phyloP scores from a whole-genome alignment of 75 land plant species.

The Chamaecyparis obtusa region DNA sequence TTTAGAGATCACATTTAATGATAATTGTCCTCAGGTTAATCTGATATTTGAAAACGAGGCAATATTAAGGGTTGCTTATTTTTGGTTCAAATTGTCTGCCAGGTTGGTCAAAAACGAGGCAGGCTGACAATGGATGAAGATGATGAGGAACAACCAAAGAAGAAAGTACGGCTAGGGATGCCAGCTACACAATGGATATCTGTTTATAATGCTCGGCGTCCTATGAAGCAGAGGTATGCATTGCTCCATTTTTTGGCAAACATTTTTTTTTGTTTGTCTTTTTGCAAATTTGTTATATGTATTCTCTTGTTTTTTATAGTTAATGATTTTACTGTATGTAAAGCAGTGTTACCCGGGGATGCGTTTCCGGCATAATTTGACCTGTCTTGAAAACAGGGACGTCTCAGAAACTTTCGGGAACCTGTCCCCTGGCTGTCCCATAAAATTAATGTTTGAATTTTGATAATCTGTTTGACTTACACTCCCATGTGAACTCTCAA shows the following conservation, averaged over 20 bases:
- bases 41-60: not conserved
- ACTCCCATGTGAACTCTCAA: no score
- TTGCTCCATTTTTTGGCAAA: not conserved
- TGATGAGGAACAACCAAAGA: slow-evolving; percentile 80
- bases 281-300: not conserved
- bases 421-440: no score
- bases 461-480: no score
- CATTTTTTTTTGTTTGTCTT: not conserved
- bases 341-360: no score
- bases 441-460: no score
- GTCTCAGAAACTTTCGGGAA: no score
- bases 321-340: no score
- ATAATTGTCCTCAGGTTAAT: not conserved
- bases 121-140: slow-evolving; percentile 60
- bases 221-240: slow-evolving; percentile 87
- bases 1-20: not conserved
- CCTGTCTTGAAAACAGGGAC: no score
- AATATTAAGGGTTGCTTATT: slow-evolving; percentile 2
- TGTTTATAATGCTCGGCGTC: slow-evolving; percentile 79
- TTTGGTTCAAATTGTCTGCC: slow-evolving; percentile 33
- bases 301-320: not conserved
- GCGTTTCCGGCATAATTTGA: no score
- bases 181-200: slow-evolving; percentile 93
- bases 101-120: slow-evolving; percentile 91
- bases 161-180: slow-evolving; percentile 78